Evolutionary conservation across 139 green algal genomes (phyloP), one percentile per base, ranked within the genome.

Genomic region (Picochlorum sp.): DNA sequence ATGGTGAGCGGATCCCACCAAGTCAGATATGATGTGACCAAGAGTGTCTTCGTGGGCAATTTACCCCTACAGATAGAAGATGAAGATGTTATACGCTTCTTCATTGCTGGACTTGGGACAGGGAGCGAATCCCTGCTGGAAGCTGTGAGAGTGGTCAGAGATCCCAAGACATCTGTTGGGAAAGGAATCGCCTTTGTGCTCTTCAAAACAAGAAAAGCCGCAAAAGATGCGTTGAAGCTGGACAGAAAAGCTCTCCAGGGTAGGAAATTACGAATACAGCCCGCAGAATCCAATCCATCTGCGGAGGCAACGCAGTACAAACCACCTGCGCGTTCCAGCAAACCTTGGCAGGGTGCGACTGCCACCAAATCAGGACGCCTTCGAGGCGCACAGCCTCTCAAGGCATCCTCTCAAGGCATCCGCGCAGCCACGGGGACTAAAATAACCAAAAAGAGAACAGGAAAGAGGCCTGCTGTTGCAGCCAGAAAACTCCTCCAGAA

Each of bases 11-110:
- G 47, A 13, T 20, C 18, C n/a, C 47, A 54, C 15, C 47, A 54
- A 54, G 77, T 79, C 31, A n/a, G 69, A 57, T 96, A 91, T 57
- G 85, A 95, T 69, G 77, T 70, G 4, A 30, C 45, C 2, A 78
- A 82, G 57, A 84, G 77, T 23, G 65, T 96, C 0, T 97, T 97
- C 70, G 62, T 96, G 1, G 90, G 90, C 60, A 96, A 96, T 60
- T 66, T 97, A 63, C 74, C 81, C 18, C 84, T 86, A 45, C 76
- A 87, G n/a, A 69, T 81, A 3, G 62, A 82, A 72, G 78, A 89
- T 51, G 83, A 91, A 59, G 77, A 90, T 41, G 47, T 92, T 9
- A 73, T 92, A n/a, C 44, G 51, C 8, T 30, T 70, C 6, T 80
- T 87, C 49, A 75, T 81, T 16, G 41, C 45, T 26, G 69, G 47